These are phyloP conservation scores for Inga leiocalycina DNA, from an alignment of 306 rosid species.

Conservation along the genomic window DNA sequence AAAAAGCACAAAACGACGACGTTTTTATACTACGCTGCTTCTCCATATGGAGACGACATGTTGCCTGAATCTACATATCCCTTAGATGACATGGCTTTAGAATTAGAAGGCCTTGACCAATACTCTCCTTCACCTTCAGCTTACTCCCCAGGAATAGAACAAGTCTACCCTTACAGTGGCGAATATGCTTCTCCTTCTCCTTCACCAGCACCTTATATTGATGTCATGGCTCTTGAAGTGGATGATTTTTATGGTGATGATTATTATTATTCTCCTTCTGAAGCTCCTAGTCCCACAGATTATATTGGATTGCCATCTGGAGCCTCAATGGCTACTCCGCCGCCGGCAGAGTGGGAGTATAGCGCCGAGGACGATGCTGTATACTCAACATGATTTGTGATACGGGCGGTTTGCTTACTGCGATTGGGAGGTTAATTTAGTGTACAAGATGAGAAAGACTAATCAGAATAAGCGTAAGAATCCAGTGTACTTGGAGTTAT, in stretches of 20 bases:
- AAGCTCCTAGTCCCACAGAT: constrained; percentile 24
- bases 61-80: constrained; percentile 5
- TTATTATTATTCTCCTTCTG: neutral
- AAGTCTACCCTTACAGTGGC: neutral
- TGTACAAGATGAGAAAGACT: constrained; percentile 24
- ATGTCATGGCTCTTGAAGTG: constrained; percentile 18
- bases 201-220: neutral
- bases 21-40: neutral
- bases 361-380: constrained; percentile 29
- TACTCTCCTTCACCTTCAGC: neutral
- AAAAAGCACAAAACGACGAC: neutral
- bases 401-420: constrained; percentile 35
- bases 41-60: constrained; percentile 13
- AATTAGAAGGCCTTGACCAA: neutral
- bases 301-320: neutral
- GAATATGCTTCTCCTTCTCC: constrained; percentile 14
- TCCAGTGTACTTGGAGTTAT: neutral
- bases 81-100: neutral
- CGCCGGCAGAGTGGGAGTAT: constrained; percentile 24
- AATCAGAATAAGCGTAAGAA: neutral
- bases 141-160: neutral
- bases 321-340: neutral
- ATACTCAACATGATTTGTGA: neutral
- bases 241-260: neutral
- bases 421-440: constrained; percentile 40